Conservation (phyloP, 1,284 basidiomycete species). For the Coriolopsis trogii region DNA sequence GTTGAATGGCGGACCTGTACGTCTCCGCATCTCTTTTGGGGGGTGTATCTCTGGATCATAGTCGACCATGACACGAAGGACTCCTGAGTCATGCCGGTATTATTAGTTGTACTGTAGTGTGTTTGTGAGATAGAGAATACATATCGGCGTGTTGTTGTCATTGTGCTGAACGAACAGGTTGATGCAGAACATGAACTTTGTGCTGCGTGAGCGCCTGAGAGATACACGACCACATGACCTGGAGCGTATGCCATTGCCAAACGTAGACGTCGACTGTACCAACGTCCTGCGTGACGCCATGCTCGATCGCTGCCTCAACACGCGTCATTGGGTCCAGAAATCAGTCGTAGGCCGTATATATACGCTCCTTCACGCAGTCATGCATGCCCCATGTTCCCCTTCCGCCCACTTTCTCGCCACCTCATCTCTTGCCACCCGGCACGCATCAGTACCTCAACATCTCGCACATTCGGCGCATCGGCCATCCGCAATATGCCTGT, state of each 20-base stretch:
- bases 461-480: slow-evolving; percentile 4
- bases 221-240: slow-evolving; percentile 3
- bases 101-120: neutral
- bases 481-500: slow-evolving; percentile 32
- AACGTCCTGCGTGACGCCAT: too few species aligned
- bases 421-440: neutral
- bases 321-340: slow-evolving; percentile 18
- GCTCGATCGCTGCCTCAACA: slow-evolving; percentile 5
- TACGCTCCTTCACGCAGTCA: too few species aligned
- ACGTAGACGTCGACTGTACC: too few species aligned
- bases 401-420: slow-evolving; percentile 5
- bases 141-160: neutral
- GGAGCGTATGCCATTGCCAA: slow-evolving; percentile 11
- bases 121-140: neutral
- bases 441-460: neutral
- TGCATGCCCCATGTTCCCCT: slow-evolving; percentile 14
- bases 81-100: too few species aligned
- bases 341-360: too few species aligned
- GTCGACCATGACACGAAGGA: too few species aligned
- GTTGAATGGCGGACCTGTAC: too few species aligned
- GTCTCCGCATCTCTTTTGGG: neutral
- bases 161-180: neutral
- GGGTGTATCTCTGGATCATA: neutral
- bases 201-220: neutral
- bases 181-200: neutral